phyloP scores from a whole-genome alignment of 192 early-diverging fungal species.

The Dispira parvispora region DNA sequence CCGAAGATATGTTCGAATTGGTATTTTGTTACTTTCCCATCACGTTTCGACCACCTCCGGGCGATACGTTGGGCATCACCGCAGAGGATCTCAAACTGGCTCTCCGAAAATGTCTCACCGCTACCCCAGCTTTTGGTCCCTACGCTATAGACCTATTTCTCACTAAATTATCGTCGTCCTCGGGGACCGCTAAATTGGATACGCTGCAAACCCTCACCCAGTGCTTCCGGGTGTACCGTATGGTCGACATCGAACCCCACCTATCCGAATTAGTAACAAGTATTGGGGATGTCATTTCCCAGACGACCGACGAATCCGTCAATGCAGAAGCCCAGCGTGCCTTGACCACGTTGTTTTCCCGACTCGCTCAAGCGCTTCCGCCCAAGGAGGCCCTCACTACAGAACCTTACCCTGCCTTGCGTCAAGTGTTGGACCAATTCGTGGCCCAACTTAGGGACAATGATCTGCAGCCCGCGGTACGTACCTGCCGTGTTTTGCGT shows the following conservation, averaged over 20 bases:
- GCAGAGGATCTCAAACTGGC: constrained; percentile 74
- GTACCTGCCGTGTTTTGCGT: constrained; percentile 42
- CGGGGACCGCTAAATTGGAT: constrained; percentile 84
- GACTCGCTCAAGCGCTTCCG: constrained; percentile 23
- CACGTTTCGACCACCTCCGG: constrained; percentile 89
- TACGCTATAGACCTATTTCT: constrained; percentile 76
- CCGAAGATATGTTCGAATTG: constrained; percentile 90
- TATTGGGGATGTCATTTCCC: constrained; percentile 44
- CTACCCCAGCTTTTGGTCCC: constrained; percentile 59
- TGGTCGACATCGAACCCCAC: constrained; percentile 42
- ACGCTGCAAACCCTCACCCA: constrained; percentile 77
- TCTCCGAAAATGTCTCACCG: constrained; percentile 59
- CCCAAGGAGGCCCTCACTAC: constrained; percentile 17
- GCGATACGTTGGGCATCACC: constrained; percentile 90
- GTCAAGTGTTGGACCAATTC: constrained; percentile 33
- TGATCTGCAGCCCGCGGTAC: constrained; percentile 22
- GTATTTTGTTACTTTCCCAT: constrained; percentile 99
- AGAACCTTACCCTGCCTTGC: constrained; percentile 29
- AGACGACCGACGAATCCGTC: constrained; percentile 51
- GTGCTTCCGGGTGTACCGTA: constrained; percentile 60
- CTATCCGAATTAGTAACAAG: constrained; percentile 56
- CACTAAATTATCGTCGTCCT: constrained; percentile 77
- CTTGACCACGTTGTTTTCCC: constrained; percentile 42
- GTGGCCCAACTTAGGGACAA: constrained; percentile 34
- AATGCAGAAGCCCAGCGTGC: constrained; percentile 50